These are phyloP conservation scores for Pseudozyma pruni DNA, from an alignment of 1,284 basidiomycete species.

Conservation along the genomic window DNA sequence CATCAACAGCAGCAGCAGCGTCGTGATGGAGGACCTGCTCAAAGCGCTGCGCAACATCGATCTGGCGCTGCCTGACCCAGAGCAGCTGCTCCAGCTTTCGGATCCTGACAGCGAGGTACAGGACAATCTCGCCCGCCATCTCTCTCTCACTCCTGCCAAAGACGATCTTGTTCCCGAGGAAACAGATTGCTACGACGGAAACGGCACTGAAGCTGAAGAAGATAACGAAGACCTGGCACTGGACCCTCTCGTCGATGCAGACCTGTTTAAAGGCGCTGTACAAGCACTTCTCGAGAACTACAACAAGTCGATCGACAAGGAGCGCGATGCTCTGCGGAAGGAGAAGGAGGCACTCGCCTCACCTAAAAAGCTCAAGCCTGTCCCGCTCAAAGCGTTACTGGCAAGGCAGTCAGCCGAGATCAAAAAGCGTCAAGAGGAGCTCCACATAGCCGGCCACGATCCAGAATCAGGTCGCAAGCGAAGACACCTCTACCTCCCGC, in stretches of 20 bases:
- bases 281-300: slow-evolving; percentile 63
- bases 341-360: slow-evolving; percentile 28
- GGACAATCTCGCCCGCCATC: slow-evolving; percentile 57
- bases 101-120: slow-evolving; percentile 56
- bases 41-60: slow-evolving; percentile 60
- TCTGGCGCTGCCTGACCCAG: slow-evolving; percentile 52
- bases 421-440: slow-evolving; percentile 53
- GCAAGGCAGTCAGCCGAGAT: slow-evolving; percentile 56
- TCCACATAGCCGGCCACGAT: slow-evolving; percentile 22
- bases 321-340: slow-evolving; percentile 41
- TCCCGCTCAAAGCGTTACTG: slow-evolving; percentile 57
- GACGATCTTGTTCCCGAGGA: slow-evolving; percentile 20
- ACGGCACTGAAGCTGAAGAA: background rate
- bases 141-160: slow-evolving; percentile 52
- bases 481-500: slow-evolving; percentile 44
- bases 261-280: slow-evolving; percentile 63
- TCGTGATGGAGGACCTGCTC: slow-evolving; percentile 62
- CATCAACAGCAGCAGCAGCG: background rate
- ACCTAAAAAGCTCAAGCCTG: slow-evolving; percentile 52
- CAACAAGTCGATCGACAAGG: slow-evolving; percentile 53
- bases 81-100: slow-evolving; percentile 62
- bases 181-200: background rate
- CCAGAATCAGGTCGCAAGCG: slow-evolving; percentile 30
- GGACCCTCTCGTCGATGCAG: slow-evolving; percentile 57
- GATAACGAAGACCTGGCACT: slow-evolving; percentile 22